These are phyloP conservation scores for Mentha longifolia DNA, from an alignment of 257 asterid genomes.

Conservation along the genomic window DNA sequence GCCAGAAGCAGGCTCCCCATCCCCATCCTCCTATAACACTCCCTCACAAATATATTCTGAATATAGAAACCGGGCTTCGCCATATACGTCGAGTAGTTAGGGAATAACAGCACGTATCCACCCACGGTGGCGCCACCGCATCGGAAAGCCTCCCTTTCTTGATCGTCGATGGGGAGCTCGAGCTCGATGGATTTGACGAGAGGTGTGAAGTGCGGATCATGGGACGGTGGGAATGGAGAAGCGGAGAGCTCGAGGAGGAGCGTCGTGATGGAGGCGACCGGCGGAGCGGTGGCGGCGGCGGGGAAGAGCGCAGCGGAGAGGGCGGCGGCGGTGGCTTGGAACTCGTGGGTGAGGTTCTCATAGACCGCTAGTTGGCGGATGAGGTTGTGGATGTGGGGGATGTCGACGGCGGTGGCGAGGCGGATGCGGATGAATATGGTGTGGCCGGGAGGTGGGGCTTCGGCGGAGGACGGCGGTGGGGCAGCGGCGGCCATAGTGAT, in stretches of 20 bases:
- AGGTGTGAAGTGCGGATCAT: conserved; percentile 42
- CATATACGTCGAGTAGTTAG: conserved; percentile 70
- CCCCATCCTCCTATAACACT: conserved; percentile 76
- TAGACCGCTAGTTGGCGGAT: conserved; percentile 60
- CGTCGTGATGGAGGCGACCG: conserved; percentile 51
- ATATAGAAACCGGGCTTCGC: conserved; percentile 81
- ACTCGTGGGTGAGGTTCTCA: conserved; percentile 56
- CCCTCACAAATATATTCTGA: conserved; percentile 80
- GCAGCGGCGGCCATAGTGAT: too few relatives aligned
- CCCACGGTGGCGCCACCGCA: conserved; percentile 43
- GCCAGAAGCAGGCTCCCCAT: conserved; percentile 65
- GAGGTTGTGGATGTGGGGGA: conserved; percentile 63
- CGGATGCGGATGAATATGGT: conserved; percentile 51
- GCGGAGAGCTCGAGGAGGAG: conserved; percentile 61
- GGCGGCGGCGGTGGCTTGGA: conserved; percentile 47
- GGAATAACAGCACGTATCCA: conserved; percentile 76
- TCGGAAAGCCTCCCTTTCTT: conserved; percentile 50
- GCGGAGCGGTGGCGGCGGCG: conserved; percentile 49
- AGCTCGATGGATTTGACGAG: conserved; percentile 37
- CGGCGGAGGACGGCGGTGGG: conserved; percentile 28
- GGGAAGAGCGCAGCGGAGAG: conserved; percentile 61
- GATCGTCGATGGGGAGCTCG: conserved; percentile 61
- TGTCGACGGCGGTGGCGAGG: conserved; percentile 52
- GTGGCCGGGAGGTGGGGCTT: conserved; percentile 28
- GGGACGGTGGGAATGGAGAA: conserved; percentile 36